These are phyloP conservation scores for Tolypocladium amazonense DNA, from an alignment of 2,329 filamentous ascomycete genomes.

Conservation along the genomic window DNA sequence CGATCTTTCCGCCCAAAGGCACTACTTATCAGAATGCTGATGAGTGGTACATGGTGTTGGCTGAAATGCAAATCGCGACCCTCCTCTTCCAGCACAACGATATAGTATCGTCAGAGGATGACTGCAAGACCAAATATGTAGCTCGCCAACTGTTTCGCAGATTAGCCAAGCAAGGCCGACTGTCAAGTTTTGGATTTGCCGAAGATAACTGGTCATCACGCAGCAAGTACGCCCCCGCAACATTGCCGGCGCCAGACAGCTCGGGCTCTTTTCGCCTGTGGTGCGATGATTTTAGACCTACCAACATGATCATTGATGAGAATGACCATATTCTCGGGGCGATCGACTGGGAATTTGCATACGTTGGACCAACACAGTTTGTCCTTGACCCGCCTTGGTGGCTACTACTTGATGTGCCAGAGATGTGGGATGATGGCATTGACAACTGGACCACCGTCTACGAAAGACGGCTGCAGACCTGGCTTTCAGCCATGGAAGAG, in stretches of 20 bases:
- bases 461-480: conserved; percentile 19
- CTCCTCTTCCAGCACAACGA: conserved; percentile 30
- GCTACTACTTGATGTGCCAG: conserved; percentile 6
- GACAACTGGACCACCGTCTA: conserved; percentile 19
- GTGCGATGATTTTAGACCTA: conserved; percentile 21
- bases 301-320: conserved; percentile 15
- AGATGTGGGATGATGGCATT: conserved; percentile 20
- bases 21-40: conserved; percentile 16
- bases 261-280: conserved; percentile 16
- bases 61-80: conserved; percentile 28
- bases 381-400: conserved; percentile 1
- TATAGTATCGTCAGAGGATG: conserved; percentile 21
- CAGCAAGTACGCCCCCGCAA: background rate
- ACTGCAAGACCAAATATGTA: conserved; percentile 31
- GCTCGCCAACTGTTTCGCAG: conserved; percentile 29
- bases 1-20: conserved; percentile 9
- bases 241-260: conserved; percentile 7
- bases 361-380: background rate
- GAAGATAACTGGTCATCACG: conserved; percentile 17
- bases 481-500: conserved; percentile 19
- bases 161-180: conserved; percentile 14
- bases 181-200: conserved; percentile 16
- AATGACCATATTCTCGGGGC: no score
- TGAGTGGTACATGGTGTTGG: conserved; percentile 26
- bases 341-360: background rate